phyloP scores from a whole-genome alignment of 1,284 basidiomycete genomes.

The Microbotryum intermedium region DNA sequence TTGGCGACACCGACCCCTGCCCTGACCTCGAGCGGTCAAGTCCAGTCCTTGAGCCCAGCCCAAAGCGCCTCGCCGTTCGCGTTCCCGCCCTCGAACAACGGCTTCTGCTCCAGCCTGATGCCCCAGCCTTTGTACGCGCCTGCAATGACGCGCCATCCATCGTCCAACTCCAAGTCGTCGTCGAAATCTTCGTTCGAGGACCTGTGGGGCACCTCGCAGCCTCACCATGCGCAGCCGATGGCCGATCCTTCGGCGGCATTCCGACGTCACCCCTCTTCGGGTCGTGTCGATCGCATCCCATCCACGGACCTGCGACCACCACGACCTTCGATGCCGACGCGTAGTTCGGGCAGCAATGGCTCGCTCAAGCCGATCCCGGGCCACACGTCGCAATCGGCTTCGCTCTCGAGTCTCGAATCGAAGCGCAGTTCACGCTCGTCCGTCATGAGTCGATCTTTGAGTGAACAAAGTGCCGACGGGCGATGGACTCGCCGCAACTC shows the following conservation, averaged over 20 bases:
- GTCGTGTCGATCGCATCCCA: slow-evolving; percentile 18
- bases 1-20: not conserved
- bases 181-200: slow-evolving; percentile 18
- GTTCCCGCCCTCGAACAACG: not conserved
- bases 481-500: not conserved
- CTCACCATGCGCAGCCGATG: too few species aligned
- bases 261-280: slow-evolving; percentile 23
- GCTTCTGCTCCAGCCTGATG: not conserved
- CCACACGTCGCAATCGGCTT: slow-evolving; percentile 19
- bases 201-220: slow-evolving; percentile 8
- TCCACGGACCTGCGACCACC: not conserved
- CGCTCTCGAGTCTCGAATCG: slow-evolving; percentile 27
- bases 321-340: not conserved
- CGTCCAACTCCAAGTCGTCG: slow-evolving; percentile 9
- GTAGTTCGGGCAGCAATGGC: not conserved
- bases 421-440: slow-evolving; percentile 11
- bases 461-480: slow-evolving; percentile 7
- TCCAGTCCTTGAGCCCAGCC: not conserved
- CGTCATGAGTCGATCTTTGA: slow-evolving; percentile 8
- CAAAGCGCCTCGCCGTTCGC: not conserved
- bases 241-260: slow-evolving; percentile 7
- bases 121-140: not conserved
- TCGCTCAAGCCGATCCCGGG: slow-evolving; percentile 6
- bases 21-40: too few species aligned
- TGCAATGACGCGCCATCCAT: slow-evolving; percentile 1